Conservation (phyloP, 805 yeast species). For the Tanozyma kutaoensis region DNA sequence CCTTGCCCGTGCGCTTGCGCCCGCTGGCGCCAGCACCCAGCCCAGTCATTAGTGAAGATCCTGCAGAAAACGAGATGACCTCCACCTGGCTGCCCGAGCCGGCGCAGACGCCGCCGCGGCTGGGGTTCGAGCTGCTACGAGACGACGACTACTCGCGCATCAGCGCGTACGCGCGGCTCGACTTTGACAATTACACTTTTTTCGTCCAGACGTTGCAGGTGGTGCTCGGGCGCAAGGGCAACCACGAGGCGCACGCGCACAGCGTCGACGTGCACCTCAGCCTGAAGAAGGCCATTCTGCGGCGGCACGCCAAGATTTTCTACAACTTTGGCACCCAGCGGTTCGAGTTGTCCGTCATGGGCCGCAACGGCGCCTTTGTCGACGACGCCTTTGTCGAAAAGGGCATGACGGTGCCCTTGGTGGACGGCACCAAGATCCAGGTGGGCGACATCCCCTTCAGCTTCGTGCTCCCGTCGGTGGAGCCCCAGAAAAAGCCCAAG, state of each 20-base stretch:
- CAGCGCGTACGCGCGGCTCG: slow-evolving; percentile 63
- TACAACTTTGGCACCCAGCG: slow-evolving; percentile 94
- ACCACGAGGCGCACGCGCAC: slow-evolving; percentile 44
- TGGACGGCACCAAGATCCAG: slow-evolving; percentile 74
- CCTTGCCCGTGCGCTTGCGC: too few relatives aligned
- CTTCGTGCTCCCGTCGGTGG: slow-evolving; percentile 71
- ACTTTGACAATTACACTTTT: slow-evolving; percentile 85
- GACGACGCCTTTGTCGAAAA: slow-evolving; percentile 82
- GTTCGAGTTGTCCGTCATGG: slow-evolving; percentile 83
- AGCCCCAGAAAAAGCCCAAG: slow-evolving; percentile 26
- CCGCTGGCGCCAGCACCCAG: too few relatives aligned
- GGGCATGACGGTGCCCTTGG: slow-evolving; percentile 82
- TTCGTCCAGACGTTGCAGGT: slow-evolving; percentile 95
- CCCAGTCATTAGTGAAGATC: too few relatives aligned
- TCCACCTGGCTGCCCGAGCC: too few relatives aligned
- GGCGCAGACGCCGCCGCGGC: too few relatives aligned
- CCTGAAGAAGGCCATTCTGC: slow-evolving; percentile 80
- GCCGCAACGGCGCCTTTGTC: slow-evolving; percentile 94
- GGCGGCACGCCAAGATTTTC: slow-evolving; percentile 91
- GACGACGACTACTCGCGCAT: slow-evolving; percentile 21
- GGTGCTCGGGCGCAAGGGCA: slow-evolving; percentile 74
- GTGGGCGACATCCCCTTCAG: slow-evolving; percentile 86
- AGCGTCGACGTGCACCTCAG: slow-evolving; percentile 90
- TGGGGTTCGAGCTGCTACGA: too few relatives aligned
- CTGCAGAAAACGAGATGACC: too few relatives aligned